Percentiles rank a stretch among this genome's conserved stretches.
Evolutionary conservation across 2,329 filamentous ascomycete genomes (phyloP).

Genomic region (Talaromyces sp.): DNA sequence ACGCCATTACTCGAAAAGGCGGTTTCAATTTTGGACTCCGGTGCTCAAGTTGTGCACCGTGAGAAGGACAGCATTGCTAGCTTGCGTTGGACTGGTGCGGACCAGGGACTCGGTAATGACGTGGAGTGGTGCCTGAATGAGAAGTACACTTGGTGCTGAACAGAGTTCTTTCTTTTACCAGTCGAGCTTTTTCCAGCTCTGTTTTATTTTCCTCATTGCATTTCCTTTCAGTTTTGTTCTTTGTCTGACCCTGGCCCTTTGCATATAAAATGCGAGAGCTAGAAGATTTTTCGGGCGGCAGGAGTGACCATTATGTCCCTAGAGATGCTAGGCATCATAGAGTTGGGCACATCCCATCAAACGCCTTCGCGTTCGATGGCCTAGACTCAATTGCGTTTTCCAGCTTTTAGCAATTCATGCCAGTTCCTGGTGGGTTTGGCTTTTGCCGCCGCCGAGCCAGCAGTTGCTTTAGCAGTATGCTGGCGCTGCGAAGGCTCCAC

Average conservation of each 20-base stretch:
- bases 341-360: slow-evolving; percentile 12
- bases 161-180: slow-evolving; percentile 4
- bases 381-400: slow-evolving; percentile 33
- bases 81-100: slow-evolving; percentile 50
- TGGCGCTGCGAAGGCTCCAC: slow-evolving; percentile 34
- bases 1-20: slow-evolving; percentile 54
- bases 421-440: slow-evolving; percentile 45
- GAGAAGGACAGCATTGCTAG: slow-evolving; percentile 51
- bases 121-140: slow-evolving; percentile 53
- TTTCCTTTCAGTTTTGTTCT: neutral
- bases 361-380: slow-evolving; percentile 4
- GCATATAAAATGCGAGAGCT: slow-evolving; percentile 4
- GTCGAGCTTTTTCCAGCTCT: slow-evolving; percentile 8
- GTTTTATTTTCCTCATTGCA: slow-evolving; percentile 5
- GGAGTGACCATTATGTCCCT: slow-evolving; percentile 17
- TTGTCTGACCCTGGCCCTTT: neutral
- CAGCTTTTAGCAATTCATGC: slow-evolving; percentile 47
- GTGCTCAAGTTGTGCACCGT: slow-evolving; percentile 45
- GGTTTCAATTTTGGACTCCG: slow-evolving; percentile 41
- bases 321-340: slow-evolving; percentile 22
- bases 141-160: slow-evolving; percentile 54
- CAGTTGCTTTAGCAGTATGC: slow-evolving; percentile 28
- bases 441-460: slow-evolving; percentile 25
- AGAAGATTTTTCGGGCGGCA: slow-evolving; percentile 21
- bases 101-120: slow-evolving; percentile 38